These are phyloP conservation scores for Rhizopus stolonifer DNA, from an alignment of 371 early-diverging fungal genomes.

Conservation along the genomic window DNA sequence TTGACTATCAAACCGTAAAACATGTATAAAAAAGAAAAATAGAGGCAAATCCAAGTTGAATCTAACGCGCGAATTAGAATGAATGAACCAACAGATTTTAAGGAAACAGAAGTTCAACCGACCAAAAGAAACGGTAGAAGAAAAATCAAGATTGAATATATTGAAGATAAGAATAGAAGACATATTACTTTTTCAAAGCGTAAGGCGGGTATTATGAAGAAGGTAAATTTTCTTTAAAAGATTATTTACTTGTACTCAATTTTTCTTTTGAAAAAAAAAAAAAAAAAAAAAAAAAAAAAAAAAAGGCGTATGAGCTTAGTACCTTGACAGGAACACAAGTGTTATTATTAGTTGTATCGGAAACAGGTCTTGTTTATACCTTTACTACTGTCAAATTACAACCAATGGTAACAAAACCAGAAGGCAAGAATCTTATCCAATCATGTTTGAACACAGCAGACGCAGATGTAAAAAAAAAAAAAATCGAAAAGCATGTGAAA, in stretches of 20 bases:
- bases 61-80: conserved; percentile 1
- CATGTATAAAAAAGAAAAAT: not conserved
- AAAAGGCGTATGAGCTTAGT: conserved; percentile 93
- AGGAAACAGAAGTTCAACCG: conserved; percentile 45
- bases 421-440: conserved; percentile 94
- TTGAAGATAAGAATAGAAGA: conserved; percentile 91
- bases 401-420: conserved; percentile 92
- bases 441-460: conserved; percentile 91
- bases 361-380: conserved; percentile 98
- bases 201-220: conserved; percentile 99
- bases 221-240: conserved; percentile 58
- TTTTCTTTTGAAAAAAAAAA: no score
- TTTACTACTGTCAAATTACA: conserved; percentile 97
- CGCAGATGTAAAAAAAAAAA: conserved; percentile 14
- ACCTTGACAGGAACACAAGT: conserved; percentile 98
- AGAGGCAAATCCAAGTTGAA: not conserved
- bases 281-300: no score
- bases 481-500: not conserved
- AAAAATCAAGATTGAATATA: conserved; percentile 97
- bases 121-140: conserved; percentile 78
- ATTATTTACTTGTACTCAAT: not conserved
- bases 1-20: conserved; percentile 1
- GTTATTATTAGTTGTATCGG: conserved; percentile 94
- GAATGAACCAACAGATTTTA: conserved; percentile 46
- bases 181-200: conserved; percentile 98